Base-by-base conservation (phyloP, 768 basidiomycete genomes). In the Cubamyces sp. region DNA sequence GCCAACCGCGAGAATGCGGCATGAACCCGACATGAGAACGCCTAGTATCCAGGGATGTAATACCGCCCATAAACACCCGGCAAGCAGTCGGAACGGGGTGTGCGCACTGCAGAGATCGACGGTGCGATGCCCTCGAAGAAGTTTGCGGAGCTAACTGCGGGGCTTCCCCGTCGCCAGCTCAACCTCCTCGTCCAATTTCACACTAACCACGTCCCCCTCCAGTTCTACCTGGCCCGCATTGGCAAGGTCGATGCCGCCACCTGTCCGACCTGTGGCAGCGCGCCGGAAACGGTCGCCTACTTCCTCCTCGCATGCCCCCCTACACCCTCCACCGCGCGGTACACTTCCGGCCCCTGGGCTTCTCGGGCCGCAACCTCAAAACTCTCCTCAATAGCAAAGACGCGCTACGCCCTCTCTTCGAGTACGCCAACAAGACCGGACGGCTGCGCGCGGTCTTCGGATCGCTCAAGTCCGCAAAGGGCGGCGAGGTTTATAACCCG, bases 141-240 rank as follows among this genome's bases (percentile, higher is more conserved):
- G 47, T 64, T 48, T 37, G 48, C 3, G 6, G 39, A 23, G 40
- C 59, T 61, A 1, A 42, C 52, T 0, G 34, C 25, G 2, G 2
- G 1, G 2, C 49, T 65, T 5, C 64, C 60, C 7, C 34, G 56
- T 18, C 49, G 51, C 0, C 59, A 61, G 3, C 50, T 60, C 1
- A 60, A 42, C 42, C 37, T 73, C 1, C 64, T 76, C 11, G 59
- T 72, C 26, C 76, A 77, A 39, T 70, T 78, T 1, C 45, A 72
- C 8, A 74, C 74, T 4, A 71, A 72, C 3, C 77, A 78, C 50
- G 62, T 57, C 7, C 70, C 73, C 0, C 70, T 78, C 1, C 71
- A 75, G 45, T 37, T 64, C 7, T 69, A 76, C 66, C 71, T 69
- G 3, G 28, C 50, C 25, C 54, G 57, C 12, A 67, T 71, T 19